These are phyloP conservation scores for Leavenworthia alabamica DNA, from an alignment of 345 rosid genomes.

Conservation along the genomic window DNA sequence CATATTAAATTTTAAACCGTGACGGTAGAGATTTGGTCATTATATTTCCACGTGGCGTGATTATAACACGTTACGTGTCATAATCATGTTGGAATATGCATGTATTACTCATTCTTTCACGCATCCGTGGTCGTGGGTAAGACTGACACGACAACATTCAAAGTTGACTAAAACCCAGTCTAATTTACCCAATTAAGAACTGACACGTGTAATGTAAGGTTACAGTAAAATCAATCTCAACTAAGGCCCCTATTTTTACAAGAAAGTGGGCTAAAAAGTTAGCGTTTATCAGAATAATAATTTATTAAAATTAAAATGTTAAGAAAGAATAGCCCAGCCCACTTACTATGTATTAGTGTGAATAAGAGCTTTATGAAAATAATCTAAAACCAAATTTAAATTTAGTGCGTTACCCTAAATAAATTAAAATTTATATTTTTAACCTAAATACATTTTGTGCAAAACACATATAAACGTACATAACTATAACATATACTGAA, in stretches of 20 bases:
- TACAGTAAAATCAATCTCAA: too few species aligned
- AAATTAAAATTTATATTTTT: background rate
- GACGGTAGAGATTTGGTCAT: constrained; percentile 8
- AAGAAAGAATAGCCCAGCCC: too few species aligned
- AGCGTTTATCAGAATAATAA: too few species aligned
- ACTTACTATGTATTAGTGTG: background rate
- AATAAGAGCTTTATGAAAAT: background rate
- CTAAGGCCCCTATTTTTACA: too few species aligned
- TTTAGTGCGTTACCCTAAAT: background rate
- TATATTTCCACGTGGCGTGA: background rate
- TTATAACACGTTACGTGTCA: background rate
- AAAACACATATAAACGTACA: background rate
- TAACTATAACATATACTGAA: background rate
- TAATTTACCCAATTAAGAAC: background rate
- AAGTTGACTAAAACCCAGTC: background rate
- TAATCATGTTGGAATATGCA: background rate
- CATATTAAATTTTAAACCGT: background rate
- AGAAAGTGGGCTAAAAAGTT: too few species aligned
- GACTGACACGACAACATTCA: constrained; percentile 17
- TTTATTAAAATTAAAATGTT: too few species aligned
- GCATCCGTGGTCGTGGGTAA: constrained; percentile 6
- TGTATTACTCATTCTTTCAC: background rate
- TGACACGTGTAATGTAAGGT: too few species aligned
- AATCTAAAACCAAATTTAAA: background rate
- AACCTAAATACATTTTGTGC: background rate